Conservation (phyloP, 306 rosid species). For the Canavalia gladiata region DNA sequence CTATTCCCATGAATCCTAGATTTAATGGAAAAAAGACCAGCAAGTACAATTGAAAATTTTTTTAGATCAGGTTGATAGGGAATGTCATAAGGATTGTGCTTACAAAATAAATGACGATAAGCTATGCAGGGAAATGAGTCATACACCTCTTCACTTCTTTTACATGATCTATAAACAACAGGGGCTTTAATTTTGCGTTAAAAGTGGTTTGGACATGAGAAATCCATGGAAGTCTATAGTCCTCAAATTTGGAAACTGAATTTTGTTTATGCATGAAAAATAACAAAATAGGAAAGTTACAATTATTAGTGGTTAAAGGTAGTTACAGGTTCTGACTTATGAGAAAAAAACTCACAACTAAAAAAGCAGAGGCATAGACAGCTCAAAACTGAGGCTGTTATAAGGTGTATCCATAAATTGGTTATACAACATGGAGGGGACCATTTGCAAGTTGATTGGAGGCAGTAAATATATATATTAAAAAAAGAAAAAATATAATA, state of each 20-base stretch:
- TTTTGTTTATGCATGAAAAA: neutral
- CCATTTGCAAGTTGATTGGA: constrained; percentile 23
- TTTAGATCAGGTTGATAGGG: neutral
- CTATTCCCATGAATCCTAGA: neutral
- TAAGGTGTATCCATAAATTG: constrained; percentile 37
- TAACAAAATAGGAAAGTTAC: neutral
- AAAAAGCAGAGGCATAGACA: constrained; percentile 8
- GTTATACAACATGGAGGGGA: constrained; percentile 3
- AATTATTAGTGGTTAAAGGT: constrained; percentile 41
- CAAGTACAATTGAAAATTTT: neutral
- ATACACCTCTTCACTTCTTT: constrained; percentile 32
- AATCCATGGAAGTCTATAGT: constrained; percentile 41
- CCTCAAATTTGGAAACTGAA: constrained; percentile 39
- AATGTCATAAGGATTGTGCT: constrained; percentile 51
- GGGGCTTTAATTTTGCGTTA: constrained; percentile 39
- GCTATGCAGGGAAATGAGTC: neutral
- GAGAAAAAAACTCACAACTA: neutral
- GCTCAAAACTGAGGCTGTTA: constrained; percentile 36
- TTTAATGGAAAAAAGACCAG: neutral
- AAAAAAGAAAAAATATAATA: neutral
- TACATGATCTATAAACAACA: constrained; percentile 38
- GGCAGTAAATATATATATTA: neutral
- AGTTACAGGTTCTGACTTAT: constrained; percentile 38
- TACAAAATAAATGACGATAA: constrained; percentile 30
- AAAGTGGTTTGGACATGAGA: constrained; percentile 52